Evolutionary conservation across 108 stramenopile species (phyloP).

Genomic region (Cyclostephanos invisitatus): DNA sequence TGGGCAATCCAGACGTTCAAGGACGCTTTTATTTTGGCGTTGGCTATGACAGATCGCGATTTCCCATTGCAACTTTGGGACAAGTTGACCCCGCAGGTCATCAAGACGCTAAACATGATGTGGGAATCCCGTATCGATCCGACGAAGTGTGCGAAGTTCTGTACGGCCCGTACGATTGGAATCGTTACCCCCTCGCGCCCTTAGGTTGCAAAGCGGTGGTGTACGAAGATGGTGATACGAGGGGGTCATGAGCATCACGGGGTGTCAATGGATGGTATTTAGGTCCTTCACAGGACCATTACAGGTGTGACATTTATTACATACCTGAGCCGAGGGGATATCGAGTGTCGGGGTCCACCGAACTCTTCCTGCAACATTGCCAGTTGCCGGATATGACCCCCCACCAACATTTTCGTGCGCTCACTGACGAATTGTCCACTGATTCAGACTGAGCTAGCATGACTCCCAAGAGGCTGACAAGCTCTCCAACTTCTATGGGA

Average conservation of each 20-base stretch:
- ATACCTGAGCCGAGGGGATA: conserved; percentile 14
- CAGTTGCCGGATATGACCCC: neutral
- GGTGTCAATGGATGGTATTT: conserved; percentile 25
- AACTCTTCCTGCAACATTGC: neutral
- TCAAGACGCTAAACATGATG: conserved; percentile 34
- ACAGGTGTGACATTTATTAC: conserved; percentile 21
- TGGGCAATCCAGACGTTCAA: conserved; percentile 50
- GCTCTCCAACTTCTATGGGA: too few relatives aligned
- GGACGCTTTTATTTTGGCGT: conserved; percentile 42
- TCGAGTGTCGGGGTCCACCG: conserved; percentile 6
- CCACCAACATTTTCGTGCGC: neutral
- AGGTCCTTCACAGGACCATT: conserved; percentile 24
- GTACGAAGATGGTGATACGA: neutral
- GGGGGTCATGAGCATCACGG: conserved; percentile 16
- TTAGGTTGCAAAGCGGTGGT: conserved; percentile 29
- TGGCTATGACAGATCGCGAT: conserved; percentile 18
- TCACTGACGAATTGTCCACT: neutral
- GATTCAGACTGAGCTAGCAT: neutral
- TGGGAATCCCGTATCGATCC: conserved; percentile 45
- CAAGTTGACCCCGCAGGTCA: conserved; percentile 33
- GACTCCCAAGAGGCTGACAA: neutral
- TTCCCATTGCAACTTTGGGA: conserved; percentile 12
- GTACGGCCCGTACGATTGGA: conserved; percentile 39
- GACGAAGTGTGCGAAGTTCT: conserved; percentile 5
- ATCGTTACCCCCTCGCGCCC: conserved; percentile 49